A percentile compares a stretch with the other conserved stretches of the same genome.
phyloP scores from a whole-genome alignment of 2,329 filamentous ascomycete genomes.

The Lithohypha guttulata region DNA sequence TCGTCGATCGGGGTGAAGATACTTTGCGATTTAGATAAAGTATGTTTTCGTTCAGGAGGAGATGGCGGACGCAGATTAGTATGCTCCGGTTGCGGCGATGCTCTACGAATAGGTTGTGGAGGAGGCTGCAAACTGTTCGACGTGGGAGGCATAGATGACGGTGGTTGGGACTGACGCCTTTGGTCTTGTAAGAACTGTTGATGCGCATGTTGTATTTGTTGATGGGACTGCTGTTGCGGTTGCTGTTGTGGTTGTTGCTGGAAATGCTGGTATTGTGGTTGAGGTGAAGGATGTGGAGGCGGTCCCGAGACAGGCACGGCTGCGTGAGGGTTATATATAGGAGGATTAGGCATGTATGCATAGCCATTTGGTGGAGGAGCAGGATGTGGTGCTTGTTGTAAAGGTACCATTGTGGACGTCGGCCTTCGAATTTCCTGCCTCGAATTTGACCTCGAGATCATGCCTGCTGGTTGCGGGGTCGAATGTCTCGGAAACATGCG shows the following conservation, averaged over 20 bases:
- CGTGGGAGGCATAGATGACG: constrained; percentile 50
- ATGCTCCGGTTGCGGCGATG: constrained; percentile 30
- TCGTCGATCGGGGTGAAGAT: constrained; percentile 98
- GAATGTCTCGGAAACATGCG: constrained; percentile 64
- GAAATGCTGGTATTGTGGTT: constrained; percentile 32
- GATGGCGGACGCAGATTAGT: constrained; percentile 27
- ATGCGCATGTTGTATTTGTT: constrained; percentile 42
- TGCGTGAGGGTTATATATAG: constrained; percentile 66
- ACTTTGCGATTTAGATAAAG: constrained; percentile 63
- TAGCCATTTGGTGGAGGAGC: constrained; percentile 58
- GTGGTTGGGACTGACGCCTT: constrained; percentile 55
- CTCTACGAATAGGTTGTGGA: constrained; percentile 39
- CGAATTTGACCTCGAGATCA: constrained; percentile 64
- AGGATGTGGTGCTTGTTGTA: constrained; percentile 49
- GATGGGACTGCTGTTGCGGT: constrained; percentile 32
- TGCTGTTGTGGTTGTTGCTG: constrained; percentile 35
- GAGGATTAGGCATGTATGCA: constrained; percentile 73
- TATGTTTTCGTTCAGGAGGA: constrained; percentile 51
- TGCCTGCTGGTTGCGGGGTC: constrained; percentile 66
- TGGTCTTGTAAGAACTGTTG: constrained; percentile 68
- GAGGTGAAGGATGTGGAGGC: constrained; percentile 25
- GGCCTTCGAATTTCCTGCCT: constrained; percentile 67
- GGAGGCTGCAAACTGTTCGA: constrained; percentile 48
- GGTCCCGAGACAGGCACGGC: constrained; percentile 26
- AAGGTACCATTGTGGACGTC: constrained; percentile 61